Conservation (phyloP, 108 stramenopile genomes). For the Conticribra guillardii region DNA sequence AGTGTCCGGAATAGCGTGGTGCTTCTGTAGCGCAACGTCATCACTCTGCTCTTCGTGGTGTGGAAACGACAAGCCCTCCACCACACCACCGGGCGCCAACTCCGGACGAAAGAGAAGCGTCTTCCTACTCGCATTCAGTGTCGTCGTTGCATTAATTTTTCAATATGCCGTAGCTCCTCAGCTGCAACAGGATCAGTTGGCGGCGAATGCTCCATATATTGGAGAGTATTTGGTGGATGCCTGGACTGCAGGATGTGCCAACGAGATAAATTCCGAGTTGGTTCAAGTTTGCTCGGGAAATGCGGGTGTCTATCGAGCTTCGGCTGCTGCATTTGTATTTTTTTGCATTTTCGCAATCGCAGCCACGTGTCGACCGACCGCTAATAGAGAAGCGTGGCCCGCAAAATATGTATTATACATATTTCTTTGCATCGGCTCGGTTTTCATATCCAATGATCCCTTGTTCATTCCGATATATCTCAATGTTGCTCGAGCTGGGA, state of each 20-base stretch:
- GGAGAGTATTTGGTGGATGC: conserved; percentile 55
- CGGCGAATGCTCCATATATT: conserved; percentile 14
- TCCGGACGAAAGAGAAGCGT: conserved; percentile 86
- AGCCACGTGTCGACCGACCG: conserved; percentile 63
- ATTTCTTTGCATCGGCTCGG: conserved; percentile 58
- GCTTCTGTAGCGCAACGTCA: conserved; percentile 76
- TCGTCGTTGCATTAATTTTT: conserved; percentile 66
- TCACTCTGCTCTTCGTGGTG: conserved; percentile 74
- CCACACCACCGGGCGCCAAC: conserved; percentile 63
- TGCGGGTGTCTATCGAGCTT: conserved; percentile 76
- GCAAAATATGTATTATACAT: conserved; percentile 84
- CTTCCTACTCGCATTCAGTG: conserved; percentile 61
- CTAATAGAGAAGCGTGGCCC: conserved; percentile 86
- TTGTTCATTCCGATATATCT: conserved; percentile 72
- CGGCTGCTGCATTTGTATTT: conserved; percentile 64
- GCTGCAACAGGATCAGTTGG: conserved; percentile 42
- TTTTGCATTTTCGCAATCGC: conserved; percentile 71
- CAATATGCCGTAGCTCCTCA: conserved; percentile 77
- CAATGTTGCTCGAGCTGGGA: conserved; percentile 75
- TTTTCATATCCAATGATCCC: conserved; percentile 84
- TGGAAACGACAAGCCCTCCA: conserved; percentile 87
- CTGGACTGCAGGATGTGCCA: conserved; percentile 70
- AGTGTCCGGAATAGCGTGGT: conserved; percentile 60
- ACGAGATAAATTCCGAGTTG: conserved; percentile 37
- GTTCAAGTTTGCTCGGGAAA: conserved; percentile 73